Conservation (phyloP, 441 rosid species). For the Gossypium gossypioides region DNA sequence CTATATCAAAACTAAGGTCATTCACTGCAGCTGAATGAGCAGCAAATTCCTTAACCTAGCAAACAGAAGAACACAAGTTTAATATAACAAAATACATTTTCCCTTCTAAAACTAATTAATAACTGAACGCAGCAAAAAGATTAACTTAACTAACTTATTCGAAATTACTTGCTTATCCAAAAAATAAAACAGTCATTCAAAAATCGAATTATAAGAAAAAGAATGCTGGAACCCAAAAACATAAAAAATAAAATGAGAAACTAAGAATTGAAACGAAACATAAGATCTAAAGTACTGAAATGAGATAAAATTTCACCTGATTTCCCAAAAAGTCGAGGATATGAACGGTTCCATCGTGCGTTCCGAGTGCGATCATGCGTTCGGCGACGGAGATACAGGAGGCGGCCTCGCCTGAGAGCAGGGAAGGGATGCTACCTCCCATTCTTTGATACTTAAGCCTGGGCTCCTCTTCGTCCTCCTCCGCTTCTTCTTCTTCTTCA, state of each 20-base stretch:
- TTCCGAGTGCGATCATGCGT: conserved; percentile 95
- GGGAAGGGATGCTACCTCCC: conserved; percentile 83
- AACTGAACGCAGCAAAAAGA: neutral
- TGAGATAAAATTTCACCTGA: conserved; percentile 40
- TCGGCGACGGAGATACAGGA: conserved; percentile 87
- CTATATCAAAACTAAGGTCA: conserved; percentile 83
- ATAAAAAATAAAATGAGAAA: neutral
- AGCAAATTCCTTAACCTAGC: conserved; percentile 73
- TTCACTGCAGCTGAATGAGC: conserved; percentile 81
- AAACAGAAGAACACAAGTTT: conserved; percentile 6
- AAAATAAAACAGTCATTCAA: neutral
- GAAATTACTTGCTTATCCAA: neutral
- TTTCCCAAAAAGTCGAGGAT: conserved; percentile 95
- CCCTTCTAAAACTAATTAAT: neutral
- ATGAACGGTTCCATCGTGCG: conserved; percentile 75
- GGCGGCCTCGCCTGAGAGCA: conserved; percentile 76
- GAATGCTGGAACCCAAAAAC: neutral
- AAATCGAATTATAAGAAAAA: neutral
- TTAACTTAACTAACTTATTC: neutral
- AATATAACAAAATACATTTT: neutral
- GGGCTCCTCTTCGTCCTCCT: conserved; percentile 84
- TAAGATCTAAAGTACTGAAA: neutral
- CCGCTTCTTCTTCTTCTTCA: conserved; percentile 50
- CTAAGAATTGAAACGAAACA: neutral
- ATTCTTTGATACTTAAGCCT: conserved; percentile 90